Evolutionary conservation across 2,329 filamentous ascomycete species (phyloP), one percentile per base, ranked within the genome.

Genomic region (Podosphaera xanthii): DNA sequence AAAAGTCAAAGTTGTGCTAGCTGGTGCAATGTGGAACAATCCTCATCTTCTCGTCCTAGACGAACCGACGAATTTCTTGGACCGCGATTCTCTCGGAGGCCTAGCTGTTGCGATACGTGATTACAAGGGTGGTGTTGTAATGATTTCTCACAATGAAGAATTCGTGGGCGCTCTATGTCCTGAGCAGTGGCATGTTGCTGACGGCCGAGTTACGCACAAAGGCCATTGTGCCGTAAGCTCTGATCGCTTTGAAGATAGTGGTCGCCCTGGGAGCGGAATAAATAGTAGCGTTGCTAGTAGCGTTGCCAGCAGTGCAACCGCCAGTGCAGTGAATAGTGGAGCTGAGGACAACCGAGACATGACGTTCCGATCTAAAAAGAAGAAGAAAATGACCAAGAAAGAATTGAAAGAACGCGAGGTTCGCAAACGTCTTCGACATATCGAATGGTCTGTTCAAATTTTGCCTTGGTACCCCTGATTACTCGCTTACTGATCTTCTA

Each of bases 101-200:
- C 80, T 98, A 59, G 90, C 92, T n/a, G 89, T 95, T 48, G 92
- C 92, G 64, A 97, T 98, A 68, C 87, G 90, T 65, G 92, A 97
- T 70, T 98, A 94, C 81, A 94, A 89, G 76, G 92, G 92, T 65
- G 92, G 92, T 72, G 92, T 98, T 1, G 90, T 98, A 64, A 94
- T 98, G 83, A 98, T 98, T 72, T 96, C 90, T 62, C 92, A 98
- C 75, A 97, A 98, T 79, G 90, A 97, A 70, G 92, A 98, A 72
- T 98, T 98, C 68, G 90, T 98, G 58, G 90, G 91, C 61, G 91
- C 91, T 2, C 82, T 98, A 9, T 92, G 92, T 73, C 87, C 86
- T 3, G 94, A 98, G 75, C 90, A 97, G 73, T 94, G 92, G 87
- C 86, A 94, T 72, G 87, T 98, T 64, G 83, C 81, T 59, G 87